Base-by-base conservation (phyloP, 2,329 filamentous ascomycete species). In the Diaporthe sp. region DNA sequence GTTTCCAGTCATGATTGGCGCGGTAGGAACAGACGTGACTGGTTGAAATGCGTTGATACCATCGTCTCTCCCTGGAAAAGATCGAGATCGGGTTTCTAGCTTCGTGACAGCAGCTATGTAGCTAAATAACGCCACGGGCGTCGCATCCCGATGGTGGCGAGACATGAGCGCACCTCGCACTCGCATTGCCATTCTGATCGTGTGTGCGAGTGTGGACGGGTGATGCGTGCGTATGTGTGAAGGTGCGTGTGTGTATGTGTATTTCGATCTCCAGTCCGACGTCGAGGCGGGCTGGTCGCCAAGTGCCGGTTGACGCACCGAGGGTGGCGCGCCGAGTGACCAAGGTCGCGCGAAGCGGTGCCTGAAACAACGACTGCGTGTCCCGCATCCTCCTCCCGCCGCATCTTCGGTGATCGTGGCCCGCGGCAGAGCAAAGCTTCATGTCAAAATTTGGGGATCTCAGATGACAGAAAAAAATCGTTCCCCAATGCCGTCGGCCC, bases 301-400 rank as follows among this genome's bases (percentile, higher is more conserved):
- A 69, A 68, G 49, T 55, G 34, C 65, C 49, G 65, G 49, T 39
- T 31, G 49, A 53, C 34, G 49, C 34, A 69, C 65, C 65, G 65
- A 69, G n/a, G 55, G n/a, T 10, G 44, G 46, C 31, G 62, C 62
- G 62, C 55, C 44, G 13, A 68, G 39, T 62, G 28, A 67, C 37
- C 49, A 59, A 51, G 62, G 61, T 65, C 57, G 37, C 49, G 46
- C 34, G 37, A 37, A 31, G 46, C 31, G 37, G 12, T n/a, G 71
- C 72, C 39, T 62, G 65, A 67, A 70, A 74, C 73, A 71, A 28
- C 22, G 59, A 31, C 28, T 69, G 34, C 65, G 65, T 55, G 65
- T 55, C 55, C 37, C 57, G 17, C 37, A 8, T 19, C 67, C 15
- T 53, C 59, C 59, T 34, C 42, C 49, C 13, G 28, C 12, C 31